Evolutionary conservation across 352 stramenopile species (phyloP).

Genomic region (Globisporangium camurandrum): DNA sequence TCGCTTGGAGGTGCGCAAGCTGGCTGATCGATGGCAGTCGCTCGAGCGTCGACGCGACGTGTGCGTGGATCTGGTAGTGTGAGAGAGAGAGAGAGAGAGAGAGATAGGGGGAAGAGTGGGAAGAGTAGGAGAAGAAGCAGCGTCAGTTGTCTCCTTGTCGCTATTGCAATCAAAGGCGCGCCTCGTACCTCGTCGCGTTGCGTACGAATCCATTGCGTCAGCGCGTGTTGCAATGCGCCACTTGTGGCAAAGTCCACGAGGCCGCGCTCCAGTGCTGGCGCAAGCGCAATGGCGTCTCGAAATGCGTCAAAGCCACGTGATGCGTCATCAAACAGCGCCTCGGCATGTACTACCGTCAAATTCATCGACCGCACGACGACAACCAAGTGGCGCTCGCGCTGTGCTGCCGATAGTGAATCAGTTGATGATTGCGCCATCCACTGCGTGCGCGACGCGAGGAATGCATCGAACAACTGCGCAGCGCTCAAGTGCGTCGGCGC

Average conservation of each 20-base stretch:
- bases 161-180: neutral
- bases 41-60: conserved; percentile 37
- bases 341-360: conserved; percentile 40
- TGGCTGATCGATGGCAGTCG: conserved; percentile 48
- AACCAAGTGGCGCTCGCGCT: conserved; percentile 30
- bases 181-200: conserved; percentile 30
- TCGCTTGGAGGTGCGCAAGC: conserved; percentile 51
- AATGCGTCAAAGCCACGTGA: conserved; percentile 18
- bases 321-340: conserved; percentile 44
- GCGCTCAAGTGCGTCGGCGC: conserved; percentile 17
- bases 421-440: conserved; percentile 19
- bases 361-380: conserved; percentile 54
- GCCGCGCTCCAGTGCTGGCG: conserved; percentile 17
- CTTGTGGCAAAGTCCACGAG: conserved; percentile 25
- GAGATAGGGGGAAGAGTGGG: neutral
- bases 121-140: neutral
- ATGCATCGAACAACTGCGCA: conserved; percentile 31
- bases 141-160: neutral
- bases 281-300: conserved; percentile 16
- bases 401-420: neutral
- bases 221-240: conserved; percentile 18
- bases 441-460: conserved; percentile 40
- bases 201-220: conserved; percentile 27
- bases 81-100: neutral
- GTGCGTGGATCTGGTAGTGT: conserved; percentile 27